A percentile compares a stretch with the other conserved stretches of the same genome.
Evolutionary conservation across 177 flowering plant genomes (phyloP).

Genomic region (Vitis hybrid): DNA sequence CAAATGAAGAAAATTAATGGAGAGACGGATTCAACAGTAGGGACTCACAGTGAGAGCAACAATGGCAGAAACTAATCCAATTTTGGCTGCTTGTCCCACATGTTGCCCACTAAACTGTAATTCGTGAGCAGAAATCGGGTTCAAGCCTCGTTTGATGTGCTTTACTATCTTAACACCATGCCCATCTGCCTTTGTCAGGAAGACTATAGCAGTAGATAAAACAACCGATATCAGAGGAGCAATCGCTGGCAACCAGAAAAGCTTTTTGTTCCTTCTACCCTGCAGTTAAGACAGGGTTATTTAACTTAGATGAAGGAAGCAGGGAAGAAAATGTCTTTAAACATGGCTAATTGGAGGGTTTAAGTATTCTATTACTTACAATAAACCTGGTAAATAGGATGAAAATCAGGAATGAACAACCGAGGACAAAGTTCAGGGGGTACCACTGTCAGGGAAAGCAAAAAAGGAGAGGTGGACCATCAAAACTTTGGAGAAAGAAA

Average conservation of each 20-base stretch:
- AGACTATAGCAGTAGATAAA: conserved; percentile 65
- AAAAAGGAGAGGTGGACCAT: not conserved
- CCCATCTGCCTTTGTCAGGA: conserved; percentile 61
- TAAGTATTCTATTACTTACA: conserved; percentile 35
- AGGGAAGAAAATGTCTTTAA: not conserved
- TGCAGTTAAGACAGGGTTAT: conserved; percentile 16
- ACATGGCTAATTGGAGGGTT: not conserved
- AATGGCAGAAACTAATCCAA: conserved; percentile 62
- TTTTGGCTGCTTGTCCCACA: conserved; percentile 54
- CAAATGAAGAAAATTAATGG: not conserved
- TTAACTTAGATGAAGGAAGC: not conserved
- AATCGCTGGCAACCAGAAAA: conserved; percentile 86
- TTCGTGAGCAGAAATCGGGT: conserved; percentile 63
- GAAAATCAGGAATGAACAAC: conserved; percentile 68
- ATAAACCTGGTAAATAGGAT: conserved; percentile 51
- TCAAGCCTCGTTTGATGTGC: conserved; percentile 72
- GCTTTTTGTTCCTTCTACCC: conserved; percentile 74
- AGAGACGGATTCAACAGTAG: not conserved
- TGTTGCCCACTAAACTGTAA: conserved; percentile 50
- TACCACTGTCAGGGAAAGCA: conserved; percentile 44
- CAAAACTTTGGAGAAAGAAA: not conserved
- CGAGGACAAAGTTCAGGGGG: conserved; percentile 55
- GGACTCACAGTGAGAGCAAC: conserved; percentile 74
- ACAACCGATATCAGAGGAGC: conserved; percentile 78
- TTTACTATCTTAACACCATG: conserved; percentile 77